These are phyloP conservation scores for Miscanthus lutarioriparius DNA, from an alignment of 176 grass and related monocot genomes.

Conservation along the genomic window DNA sequence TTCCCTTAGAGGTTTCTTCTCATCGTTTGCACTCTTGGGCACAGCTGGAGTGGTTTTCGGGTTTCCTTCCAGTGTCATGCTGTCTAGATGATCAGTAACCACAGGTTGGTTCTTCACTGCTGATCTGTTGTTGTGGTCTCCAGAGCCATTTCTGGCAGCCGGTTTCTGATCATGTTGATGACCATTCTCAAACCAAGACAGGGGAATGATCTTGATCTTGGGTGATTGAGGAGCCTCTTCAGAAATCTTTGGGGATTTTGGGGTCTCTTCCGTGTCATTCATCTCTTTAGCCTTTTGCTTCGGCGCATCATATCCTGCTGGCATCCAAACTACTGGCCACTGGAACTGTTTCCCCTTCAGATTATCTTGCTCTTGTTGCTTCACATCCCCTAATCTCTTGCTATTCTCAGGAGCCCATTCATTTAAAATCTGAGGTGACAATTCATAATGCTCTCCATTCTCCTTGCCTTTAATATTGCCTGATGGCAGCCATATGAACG, in stretches of 20 bases:
- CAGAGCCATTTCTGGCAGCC: not conserved
- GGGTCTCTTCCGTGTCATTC: constrained; percentile 34
- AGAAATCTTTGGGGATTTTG: constrained; percentile 23
- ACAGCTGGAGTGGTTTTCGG: constrained; percentile 30
- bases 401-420: constrained; percentile 41
- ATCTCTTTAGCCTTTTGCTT: constrained; percentile 42
- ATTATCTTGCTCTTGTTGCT: constrained; percentile 1
- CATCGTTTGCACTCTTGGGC: constrained; percentile 9
- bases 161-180: constrained; percentile 36
- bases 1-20: constrained; percentile 4
- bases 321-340: constrained; percentile 81
- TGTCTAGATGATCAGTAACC: constrained; percentile 1
- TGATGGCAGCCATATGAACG: constrained; percentile 32
- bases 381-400: constrained; percentile 33
- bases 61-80: constrained; percentile 9
- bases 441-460: constrained; percentile 12
- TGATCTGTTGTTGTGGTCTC: constrained; percentile 27
- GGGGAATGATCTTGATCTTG: constrained; percentile 67
- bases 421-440: constrained; percentile 31
- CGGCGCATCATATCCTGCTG: constrained; percentile 37
- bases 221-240: constrained; percentile 50
- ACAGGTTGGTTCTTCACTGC: not conserved
- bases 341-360: constrained; percentile 33
- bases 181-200: constrained; percentile 63
- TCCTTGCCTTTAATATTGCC: constrained; percentile 27